Percentiles rank a stretch among this genome's conserved stretches.
Evolutionary conservation across 768 basidiomycete genomes (phyloP).

Genomic region (Tubosaeta sp.): DNA sequence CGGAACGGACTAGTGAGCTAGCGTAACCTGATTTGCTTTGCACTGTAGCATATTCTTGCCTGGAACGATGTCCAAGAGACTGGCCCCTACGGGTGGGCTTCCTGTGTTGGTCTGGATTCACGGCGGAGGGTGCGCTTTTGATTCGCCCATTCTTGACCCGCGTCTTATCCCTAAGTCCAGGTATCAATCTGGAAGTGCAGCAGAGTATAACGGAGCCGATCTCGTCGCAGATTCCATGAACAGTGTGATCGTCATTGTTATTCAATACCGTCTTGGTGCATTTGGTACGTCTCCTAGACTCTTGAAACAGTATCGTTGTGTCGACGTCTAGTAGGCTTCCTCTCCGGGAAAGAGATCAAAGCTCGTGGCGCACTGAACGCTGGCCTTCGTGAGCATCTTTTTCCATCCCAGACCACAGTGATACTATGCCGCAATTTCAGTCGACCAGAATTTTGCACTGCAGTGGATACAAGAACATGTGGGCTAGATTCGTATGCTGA

Average conservation of each 20-base stretch:
- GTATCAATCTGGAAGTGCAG: conserved; percentile 20
- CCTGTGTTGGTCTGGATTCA: conserved; percentile 37
- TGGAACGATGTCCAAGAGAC: conserved; percentile 3
- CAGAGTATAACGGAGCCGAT: conserved; percentile 17
- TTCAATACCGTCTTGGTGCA: too few relatives aligned
- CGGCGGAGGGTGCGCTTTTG: conserved; percentile 31
- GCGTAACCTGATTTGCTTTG: neutral
- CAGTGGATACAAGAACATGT: conserved; percentile 36
- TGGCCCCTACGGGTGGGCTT: conserved; percentile 4
- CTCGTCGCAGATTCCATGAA: conserved; percentile 23
- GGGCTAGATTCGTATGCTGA: neutral
- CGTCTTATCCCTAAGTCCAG: conserved; percentile 6
- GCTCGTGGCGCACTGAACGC: conserved; percentile 31
- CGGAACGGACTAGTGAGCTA: neutral
- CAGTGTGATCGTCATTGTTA: conserved; percentile 24
- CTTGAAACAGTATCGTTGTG: neutral
- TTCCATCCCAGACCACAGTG: neutral
- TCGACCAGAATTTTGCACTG: too few relatives aligned
- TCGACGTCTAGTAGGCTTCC: conserved; percentile 25
- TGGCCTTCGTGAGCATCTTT: conserved; percentile 28
- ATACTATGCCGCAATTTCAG: conserved; percentile 26
- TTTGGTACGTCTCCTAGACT: conserved; percentile 23
- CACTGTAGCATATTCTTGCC: conserved; percentile 11
- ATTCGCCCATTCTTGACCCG: neutral
- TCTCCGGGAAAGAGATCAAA: conserved; percentile 29